phyloP scores from a whole-genome alignment of 306 rosid genomes.

The Sicyos baderoa region DNA sequence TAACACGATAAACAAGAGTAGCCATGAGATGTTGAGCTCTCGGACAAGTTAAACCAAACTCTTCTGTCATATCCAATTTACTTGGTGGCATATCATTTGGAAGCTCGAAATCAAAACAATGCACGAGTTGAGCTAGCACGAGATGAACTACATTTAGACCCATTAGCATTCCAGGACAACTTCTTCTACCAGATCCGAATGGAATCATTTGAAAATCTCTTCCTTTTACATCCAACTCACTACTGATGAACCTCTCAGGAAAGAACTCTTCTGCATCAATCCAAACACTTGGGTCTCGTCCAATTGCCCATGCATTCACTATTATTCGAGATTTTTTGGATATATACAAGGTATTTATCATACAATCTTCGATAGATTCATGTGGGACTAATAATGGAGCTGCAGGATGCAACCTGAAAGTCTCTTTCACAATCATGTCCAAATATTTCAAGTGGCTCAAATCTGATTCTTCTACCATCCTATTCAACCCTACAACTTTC shows the following conservation, averaged over 20 bases:
- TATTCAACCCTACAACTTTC: constrained; percentile 41
- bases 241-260: constrained; percentile 25
- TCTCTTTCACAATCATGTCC: constrained; percentile 26
- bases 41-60: constrained; percentile 24
- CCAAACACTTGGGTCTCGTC: constrained; percentile 29
- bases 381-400: constrained; percentile 44
- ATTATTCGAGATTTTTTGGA: constrained; percentile 20
- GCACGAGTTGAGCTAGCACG: constrained; percentile 31
- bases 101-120: constrained; percentile 33
- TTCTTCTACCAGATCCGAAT: constrained; percentile 33
- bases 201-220: constrained; percentile 29
- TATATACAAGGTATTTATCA: background rate
- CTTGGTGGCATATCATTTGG: constrained; percentile 23
- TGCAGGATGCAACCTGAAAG: background rate
- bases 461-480: constrained; percentile 51
- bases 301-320: constrained; percentile 28
- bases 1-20: background rate
- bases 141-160: constrained; percentile 21
- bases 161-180: constrained; percentile 14
- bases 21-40: constrained; percentile 22
- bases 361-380: background rate
- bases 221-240: constrained; percentile 24
- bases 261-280: constrained; percentile 22
- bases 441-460: constrained; percentile 26
- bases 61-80: constrained; percentile 32